Base-by-base conservation (phyloP, 306 rosid genomes). In the Sindora glabra region DNA sequence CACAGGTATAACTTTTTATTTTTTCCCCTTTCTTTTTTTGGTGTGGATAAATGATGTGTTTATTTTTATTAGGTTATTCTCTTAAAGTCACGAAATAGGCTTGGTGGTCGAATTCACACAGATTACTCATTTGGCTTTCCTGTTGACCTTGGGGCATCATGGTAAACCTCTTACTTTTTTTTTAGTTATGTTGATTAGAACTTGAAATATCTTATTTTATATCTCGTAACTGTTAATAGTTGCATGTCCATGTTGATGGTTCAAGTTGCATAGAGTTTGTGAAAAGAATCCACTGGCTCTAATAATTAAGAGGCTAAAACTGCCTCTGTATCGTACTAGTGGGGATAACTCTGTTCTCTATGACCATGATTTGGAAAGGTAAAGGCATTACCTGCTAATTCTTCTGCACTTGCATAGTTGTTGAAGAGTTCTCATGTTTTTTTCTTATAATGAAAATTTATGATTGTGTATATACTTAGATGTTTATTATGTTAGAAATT, bases 341-440 rank as follows among this genome's bases (percentile, higher is more conserved):
- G 99, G 75, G 65, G 99, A 94, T 64, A 94, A 94, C 62, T 94
- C 99, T 50, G 99, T 94, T 61, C 81, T 94, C 59, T 94, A 94
- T 64, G 99, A 94, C 73, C 99, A 89, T 67, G 99, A 94, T 68
- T 83, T 94, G 64, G 99, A 94, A 67, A 94, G 99, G 99, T 86
- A 64, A 39, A 22, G 34, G 32, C 29, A 9, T 47, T 33, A 14
- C 12, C 18, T n/a, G n/a, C 36, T 55, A 6, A 52, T 55, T 71
- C 47, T 51, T 23, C 58, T n/a, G 25, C 37, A 50, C 49, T 63
- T 57, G 5, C 14, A 17, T 36, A 21, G 25, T 54, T 57, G 32
- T n/a, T 64, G 32, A 21, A 23, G 24, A 10, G 8, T 72, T 47
- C n/a, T n/a, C n/a, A n/a, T 18, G 34, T 39, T 29, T 18, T 1